phyloP scores from a whole-genome alignment of 116 monocot species.

The Cymodocea nodosa region DNA sequence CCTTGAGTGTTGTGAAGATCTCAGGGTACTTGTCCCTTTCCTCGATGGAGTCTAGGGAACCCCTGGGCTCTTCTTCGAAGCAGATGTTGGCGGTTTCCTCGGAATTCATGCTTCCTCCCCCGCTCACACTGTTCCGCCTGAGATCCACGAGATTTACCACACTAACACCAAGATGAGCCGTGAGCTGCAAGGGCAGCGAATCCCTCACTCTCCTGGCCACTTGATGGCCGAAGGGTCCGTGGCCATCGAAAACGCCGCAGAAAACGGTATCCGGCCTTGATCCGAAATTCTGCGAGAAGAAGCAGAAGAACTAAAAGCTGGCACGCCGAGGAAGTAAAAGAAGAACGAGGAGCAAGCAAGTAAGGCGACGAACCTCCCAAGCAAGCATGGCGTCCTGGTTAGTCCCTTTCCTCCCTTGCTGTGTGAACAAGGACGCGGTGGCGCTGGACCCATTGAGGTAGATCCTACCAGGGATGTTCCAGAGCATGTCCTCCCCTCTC shows the following conservation, averaged over 20 bases:
- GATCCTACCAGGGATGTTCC: constrained; percentile 33
- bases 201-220: constrained; percentile 85
- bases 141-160: constrained; percentile 4
- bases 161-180: constrained; percentile 33
- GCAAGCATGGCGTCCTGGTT: constrained; percentile 73
- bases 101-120: constrained; percentile 29
- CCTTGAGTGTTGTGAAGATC: constrained; percentile 26
- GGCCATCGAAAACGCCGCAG: constrained; percentile 89
- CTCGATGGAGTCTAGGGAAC: constrained; percentile 17
- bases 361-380: constrained; percentile 39
- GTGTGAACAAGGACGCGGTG: constrained; percentile 46
- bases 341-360: too few species aligned
- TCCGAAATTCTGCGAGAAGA: constrained; percentile 48
- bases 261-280: constrained; percentile 48
- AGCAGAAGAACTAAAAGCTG: neutral
- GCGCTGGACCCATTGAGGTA: constrained; percentile 30
- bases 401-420: constrained; percentile 65
- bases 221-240: constrained; percentile 84
- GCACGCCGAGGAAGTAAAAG: too few species aligned
- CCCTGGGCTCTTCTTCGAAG: constrained; percentile 27
- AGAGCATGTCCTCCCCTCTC: constrained; percentile 12
- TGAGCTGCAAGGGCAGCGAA: constrained; percentile 55
- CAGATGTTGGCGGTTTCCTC: constrained; percentile 27
- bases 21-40: constrained; percentile 29
- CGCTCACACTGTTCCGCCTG: constrained; percentile 20